A percentile compares a stretch with the other conserved stretches of the same genome.
Evolutionary conservation across 2,329 filamentous ascomycete species (phyloP).

Genomic region (Xylaria hypoxylon): DNA sequence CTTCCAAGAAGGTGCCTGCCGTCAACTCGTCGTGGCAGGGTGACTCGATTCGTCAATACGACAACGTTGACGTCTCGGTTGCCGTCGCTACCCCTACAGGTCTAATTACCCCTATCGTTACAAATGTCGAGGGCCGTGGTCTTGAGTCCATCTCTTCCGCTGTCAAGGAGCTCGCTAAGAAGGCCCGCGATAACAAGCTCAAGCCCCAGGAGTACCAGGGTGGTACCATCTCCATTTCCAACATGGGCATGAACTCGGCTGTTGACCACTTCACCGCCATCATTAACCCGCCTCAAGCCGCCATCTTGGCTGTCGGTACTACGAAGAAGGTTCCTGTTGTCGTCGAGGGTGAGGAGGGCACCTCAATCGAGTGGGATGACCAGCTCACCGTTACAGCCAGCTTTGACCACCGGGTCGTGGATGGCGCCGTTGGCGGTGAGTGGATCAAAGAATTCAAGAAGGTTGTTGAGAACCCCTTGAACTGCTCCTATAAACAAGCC

Average conservation of each 20-base stretch:
- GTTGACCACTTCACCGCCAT: conserved; percentile 98
- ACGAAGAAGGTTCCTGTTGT: conserved; percentile 95
- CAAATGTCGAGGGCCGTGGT: conserved; percentile 85
- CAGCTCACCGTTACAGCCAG: conserved; percentile 94
- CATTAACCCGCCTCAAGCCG: conserved; percentile 98
- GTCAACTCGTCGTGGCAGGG: conserved; percentile 97
- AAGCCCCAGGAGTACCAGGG: conserved; percentile 99
- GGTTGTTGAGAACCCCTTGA: conserved; percentile 97
- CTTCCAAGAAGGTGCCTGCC: conserved; percentile 91
- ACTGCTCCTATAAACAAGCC: conserved; percentile 78
- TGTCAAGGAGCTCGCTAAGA: conserved; percentile 97
- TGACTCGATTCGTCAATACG: conserved; percentile 92
- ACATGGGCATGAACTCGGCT: conserved; percentile 99
- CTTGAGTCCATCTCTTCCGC: conserved; percentile 87
- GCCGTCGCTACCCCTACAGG: conserved; percentile 93
- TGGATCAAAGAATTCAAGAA: conserved; percentile 98
- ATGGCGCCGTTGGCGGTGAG: conserved; percentile 94
- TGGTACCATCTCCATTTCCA: conserved; percentile 98
- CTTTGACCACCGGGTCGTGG: conserved; percentile 99
- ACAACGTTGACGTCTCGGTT: conserved; percentile 92
- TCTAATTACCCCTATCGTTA: conserved; percentile 97
- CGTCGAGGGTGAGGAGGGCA: conserved; percentile 84
- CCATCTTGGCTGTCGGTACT: conserved; percentile 93
- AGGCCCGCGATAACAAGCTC: conserved; percentile 95
- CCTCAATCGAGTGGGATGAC: conserved; percentile 89